phyloP scores from a whole-genome alignment of 192 early-diverging fungal species.

The Linnemannia zychae region DNA sequence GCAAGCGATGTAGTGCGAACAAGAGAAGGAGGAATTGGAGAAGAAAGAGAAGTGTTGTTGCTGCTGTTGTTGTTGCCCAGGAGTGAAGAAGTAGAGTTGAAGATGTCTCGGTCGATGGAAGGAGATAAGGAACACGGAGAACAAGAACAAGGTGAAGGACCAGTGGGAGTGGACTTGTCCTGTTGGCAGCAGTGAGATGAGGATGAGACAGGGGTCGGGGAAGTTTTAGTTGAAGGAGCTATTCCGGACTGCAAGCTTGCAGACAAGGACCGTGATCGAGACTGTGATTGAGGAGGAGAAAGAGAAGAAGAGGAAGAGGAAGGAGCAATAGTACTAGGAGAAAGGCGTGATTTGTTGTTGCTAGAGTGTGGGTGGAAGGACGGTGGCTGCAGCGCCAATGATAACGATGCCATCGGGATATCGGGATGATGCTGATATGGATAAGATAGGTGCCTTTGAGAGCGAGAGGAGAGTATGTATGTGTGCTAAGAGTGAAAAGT shows the following conservation, averaged over 20 bases:
- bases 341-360: constrained; percentile 5
- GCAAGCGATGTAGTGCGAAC: neutral
- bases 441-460: constrained; percentile 7
- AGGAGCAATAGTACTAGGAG: neutral
- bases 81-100: neutral
- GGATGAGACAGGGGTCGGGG: neutral
- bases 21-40: neutral
- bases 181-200: neutral
- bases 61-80: neutral
- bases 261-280: neutral
- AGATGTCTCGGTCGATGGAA: neutral
- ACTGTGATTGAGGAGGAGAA: too few species aligned
- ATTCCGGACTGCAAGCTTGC: neutral
- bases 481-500: too few species aligned
- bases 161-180: neutral
- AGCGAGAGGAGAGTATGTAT: too few species aligned
- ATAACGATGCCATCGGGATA: constrained; percentile 3
- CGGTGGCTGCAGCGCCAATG: constrained; percentile 3
- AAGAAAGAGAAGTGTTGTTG: neutral
- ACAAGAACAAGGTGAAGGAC: neutral
- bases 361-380: neutral
- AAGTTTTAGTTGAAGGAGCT: neutral
- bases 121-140: neutral
- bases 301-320: too few species aligned
- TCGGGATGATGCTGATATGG: neutral